These are phyloP conservation scores for Dentiscutata heterogama DNA, from an alignment of 371 early-diverging fungal species.

Conservation along the genomic window DNA sequence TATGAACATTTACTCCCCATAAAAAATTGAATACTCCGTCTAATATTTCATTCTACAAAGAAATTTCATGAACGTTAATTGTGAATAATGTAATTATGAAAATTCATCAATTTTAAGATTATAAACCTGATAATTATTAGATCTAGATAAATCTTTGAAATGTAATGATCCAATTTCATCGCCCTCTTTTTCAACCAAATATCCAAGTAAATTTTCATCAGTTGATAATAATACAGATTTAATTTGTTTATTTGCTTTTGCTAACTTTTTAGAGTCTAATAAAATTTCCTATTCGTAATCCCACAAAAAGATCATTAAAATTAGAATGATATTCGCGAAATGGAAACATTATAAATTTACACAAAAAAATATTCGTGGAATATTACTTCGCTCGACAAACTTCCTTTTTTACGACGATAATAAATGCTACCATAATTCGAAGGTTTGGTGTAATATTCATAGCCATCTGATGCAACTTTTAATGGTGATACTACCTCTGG, in stretches of 20 bases:
- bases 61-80: neutral
- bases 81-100: neutral
- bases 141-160: constrained; percentile 61
- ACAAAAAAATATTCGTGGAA: neutral
- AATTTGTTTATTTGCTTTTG: constrained; percentile 63
- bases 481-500: constrained; percentile 61
- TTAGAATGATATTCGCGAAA: neutral
- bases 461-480: constrained; percentile 65
- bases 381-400: constrained; percentile 60
- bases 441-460: constrained; percentile 71
- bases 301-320: neutral
- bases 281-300: constrained; percentile 59
- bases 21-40: constrained; percentile 84
- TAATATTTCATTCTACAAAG: constrained; percentile 61
- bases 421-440: constrained; percentile 68
- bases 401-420: constrained; percentile 61
- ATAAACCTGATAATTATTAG: constrained; percentile 55
- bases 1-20: constrained; percentile 71
- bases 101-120: too few species aligned
- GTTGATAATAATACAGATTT: constrained; percentile 71
- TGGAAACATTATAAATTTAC: neutral
- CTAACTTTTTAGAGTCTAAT: constrained; percentile 65
- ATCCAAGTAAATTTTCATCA: constrained; percentile 70
- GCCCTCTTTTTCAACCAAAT: constrained; percentile 67
- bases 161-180: constrained; percentile 75